Evolutionary conservation across 2,329 filamentous ascomycete genomes (phyloP).

Genomic region (Sclerotinia sclerotiorum): DNA sequence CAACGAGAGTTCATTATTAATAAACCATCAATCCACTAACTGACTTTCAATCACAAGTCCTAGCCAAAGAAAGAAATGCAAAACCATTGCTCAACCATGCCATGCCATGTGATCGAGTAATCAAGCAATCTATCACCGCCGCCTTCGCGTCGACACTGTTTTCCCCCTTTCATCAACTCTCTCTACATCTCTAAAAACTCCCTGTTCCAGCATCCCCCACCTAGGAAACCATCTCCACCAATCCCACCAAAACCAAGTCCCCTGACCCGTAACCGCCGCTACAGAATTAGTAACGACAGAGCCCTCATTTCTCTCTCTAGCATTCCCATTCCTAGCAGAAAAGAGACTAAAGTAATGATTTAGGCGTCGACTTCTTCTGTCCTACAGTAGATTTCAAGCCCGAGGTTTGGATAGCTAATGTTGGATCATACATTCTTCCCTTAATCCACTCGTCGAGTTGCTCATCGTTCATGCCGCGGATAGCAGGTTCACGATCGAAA

Average conservation of each 20-base stretch:
- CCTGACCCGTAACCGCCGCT: neutral
- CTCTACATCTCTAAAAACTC: neutral
- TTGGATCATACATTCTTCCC: slow-evolving; percentile 74
- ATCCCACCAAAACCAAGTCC: slow-evolving; percentile 4
- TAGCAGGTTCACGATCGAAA: slow-evolving; percentile 61
- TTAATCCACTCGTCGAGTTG: slow-evolving; percentile 63
- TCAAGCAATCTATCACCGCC: neutral
- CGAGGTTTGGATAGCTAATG: slow-evolving; percentile 5
- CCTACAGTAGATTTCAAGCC: slow-evolving; percentile 3
- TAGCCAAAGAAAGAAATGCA: slow-evolving; percentile 16
- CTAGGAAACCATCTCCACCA: slow-evolving; percentile 18
- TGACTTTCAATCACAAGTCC: neutral
- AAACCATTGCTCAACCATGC: slow-evolving; percentile 1
- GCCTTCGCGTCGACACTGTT: neutral
- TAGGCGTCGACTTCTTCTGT: slow-evolving; percentile 15
- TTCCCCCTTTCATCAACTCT: too few relatives aligned
- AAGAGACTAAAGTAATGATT: slow-evolving; percentile 15
- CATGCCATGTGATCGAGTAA: neutral
- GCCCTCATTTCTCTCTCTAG: slow-evolving; percentile 10
- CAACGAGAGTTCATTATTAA: neutral
- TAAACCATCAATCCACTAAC: neutral
- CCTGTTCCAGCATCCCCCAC: slow-evolving; percentile 13
- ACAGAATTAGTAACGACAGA: slow-evolving; percentile 3
- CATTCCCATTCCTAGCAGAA: too few relatives aligned
- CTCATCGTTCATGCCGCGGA: slow-evolving; percentile 50